These are phyloP conservation scores for Isabelozyma pseudorhagii DNA, from an alignment of 805 yeast genomes.

Conservation along the genomic window DNA sequence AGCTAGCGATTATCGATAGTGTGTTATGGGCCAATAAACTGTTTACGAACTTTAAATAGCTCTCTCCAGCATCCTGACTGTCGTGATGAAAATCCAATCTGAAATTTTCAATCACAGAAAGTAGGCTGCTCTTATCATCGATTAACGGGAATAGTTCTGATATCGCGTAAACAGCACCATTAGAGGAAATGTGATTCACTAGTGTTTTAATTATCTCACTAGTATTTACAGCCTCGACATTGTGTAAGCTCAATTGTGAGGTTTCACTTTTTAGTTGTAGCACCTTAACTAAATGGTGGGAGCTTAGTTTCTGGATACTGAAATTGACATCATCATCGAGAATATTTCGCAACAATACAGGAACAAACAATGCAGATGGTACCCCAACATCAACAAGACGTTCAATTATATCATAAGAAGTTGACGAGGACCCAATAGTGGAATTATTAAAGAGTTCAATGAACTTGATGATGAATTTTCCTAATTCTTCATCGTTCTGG, in stretches of 20 bases:
- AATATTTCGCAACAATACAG: constrained; percentile 26
- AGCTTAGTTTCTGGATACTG: constrained; percentile 40
- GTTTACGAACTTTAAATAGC: constrained; percentile 18
- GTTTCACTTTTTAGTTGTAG: neutral
- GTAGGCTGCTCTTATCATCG: neutral
- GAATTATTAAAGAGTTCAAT: constrained; percentile 58
- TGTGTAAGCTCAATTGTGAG: neutral
- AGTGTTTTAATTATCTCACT: neutral
- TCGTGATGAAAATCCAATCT: constrained; percentile 32
- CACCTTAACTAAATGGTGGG: constrained; percentile 26
- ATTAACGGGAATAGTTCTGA: constrained; percentile 1
- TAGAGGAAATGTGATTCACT: neutral
- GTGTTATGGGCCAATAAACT: neutral
- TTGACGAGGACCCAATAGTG: constrained; percentile 17
- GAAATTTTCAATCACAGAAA: neutral
- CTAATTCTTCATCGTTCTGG: constrained; percentile 10
- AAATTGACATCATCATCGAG: constrained; percentile 32
- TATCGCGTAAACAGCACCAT: constrained; percentile 5
- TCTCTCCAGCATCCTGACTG: constrained; percentile 35
- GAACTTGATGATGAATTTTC: constrained; percentile 42
- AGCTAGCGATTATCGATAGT: neutral
- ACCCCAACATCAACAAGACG: constrained; percentile 22
- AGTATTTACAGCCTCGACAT: neutral
- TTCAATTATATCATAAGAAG: constrained; percentile 12
- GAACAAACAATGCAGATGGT: constrained; percentile 20